These are phyloP conservation scores for Marasmius fiardii DNA, from an alignment of 1,284 basidiomycete genomes.

Conservation along the genomic window DNA sequence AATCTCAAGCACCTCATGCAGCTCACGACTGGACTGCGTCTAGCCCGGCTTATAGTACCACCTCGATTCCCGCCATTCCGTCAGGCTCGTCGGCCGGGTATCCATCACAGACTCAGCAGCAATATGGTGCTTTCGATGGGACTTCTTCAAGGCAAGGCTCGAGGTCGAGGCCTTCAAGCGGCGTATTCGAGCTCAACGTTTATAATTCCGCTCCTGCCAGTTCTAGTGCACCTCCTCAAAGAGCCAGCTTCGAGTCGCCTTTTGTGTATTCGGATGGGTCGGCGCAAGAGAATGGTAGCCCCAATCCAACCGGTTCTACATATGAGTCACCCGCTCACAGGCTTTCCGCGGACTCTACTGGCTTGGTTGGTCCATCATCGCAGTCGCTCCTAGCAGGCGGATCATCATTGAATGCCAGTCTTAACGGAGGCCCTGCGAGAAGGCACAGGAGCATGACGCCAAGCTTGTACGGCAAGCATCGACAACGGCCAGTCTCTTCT, in stretches of 20 bases:
- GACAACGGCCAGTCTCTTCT: constrained; percentile 3
- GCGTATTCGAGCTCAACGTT: constrained; percentile 23
- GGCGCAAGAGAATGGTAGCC: constrained; percentile 20
- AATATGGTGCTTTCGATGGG: constrained; percentile 17
- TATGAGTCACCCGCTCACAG: constrained; percentile 12
- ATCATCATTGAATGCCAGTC: constrained; percentile 47
- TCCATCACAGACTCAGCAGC: constrained; percentile 15
- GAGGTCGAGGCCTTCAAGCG: constrained; percentile 9
- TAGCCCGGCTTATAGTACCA: constrained; percentile 36
- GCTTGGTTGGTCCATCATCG: neutral
- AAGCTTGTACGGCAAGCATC: neutral
- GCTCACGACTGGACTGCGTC: constrained; percentile 29
- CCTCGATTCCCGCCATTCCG: constrained; percentile 33
- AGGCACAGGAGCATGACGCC: constrained; percentile 1
- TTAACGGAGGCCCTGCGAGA: constrained; percentile 11
- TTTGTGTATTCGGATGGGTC: constrained; percentile 36
- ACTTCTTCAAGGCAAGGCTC: constrained; percentile 5
- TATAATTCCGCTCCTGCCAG: constrained; percentile 23
- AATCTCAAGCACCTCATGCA: constrained; percentile 10
- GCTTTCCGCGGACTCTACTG: constrained; percentile 9
- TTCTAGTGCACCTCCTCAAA: constrained; percentile 64
- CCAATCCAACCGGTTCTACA: constrained; percentile 18
- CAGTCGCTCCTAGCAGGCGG: neutral
- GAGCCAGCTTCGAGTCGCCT: constrained; percentile 58
- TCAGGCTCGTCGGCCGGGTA: constrained; percentile 27